A percentile compares a stretch with the other conserved stretches of the same genome.
Evolutionary conservation across 2,329 filamentous ascomycete genomes (phyloP).

Genomic region (Xylariales sp.): DNA sequence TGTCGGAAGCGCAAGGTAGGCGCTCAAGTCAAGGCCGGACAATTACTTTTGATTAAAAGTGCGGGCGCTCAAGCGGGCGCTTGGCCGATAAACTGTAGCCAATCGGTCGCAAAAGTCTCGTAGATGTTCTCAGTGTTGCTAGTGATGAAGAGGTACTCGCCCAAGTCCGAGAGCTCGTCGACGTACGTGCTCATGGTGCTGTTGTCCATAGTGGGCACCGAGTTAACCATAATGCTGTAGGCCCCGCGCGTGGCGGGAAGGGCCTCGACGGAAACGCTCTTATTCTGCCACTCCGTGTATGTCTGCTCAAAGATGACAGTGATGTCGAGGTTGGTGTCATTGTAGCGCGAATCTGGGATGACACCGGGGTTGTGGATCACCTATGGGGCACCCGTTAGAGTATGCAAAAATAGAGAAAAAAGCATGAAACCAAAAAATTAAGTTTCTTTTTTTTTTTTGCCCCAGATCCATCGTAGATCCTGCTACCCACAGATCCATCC

Average conservation of each 20-base stretch:
- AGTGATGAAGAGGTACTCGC: slow-evolving; percentile 1
- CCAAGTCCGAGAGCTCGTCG: background rate
- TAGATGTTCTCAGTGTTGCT: background rate
- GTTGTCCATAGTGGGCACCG: background rate
- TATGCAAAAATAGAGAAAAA: no score
- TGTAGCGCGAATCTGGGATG: background rate
- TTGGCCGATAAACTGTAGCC: background rate
- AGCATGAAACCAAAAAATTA: no score
- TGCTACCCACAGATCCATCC: no score
- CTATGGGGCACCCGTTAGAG: no score
- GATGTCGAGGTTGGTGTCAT: background rate
- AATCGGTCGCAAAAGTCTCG: slow-evolving; percentile 2
- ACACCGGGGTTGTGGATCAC: slow-evolving; percentile 1
- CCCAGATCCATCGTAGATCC: no score
- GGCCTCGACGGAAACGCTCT: background rate
- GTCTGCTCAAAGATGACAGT: slow-evolving; percentile 1
- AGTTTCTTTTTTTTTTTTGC: no score
- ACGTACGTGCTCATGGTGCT: background rate
- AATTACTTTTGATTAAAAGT: no score
- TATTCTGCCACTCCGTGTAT: slow-evolving; percentile 1
- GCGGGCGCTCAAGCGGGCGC: no score
- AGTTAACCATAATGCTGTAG: slow-evolving; percentile 4
- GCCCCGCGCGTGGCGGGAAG: background rate
- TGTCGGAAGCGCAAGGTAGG: no score
- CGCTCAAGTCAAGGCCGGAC: no score